Percentiles rank a stretch among this genome's conserved stretches.
Evolutionary conservation across 495 filamentous ascomycete genomes (phyloP).

Genomic region (Aspergillus indologenus): DNA sequence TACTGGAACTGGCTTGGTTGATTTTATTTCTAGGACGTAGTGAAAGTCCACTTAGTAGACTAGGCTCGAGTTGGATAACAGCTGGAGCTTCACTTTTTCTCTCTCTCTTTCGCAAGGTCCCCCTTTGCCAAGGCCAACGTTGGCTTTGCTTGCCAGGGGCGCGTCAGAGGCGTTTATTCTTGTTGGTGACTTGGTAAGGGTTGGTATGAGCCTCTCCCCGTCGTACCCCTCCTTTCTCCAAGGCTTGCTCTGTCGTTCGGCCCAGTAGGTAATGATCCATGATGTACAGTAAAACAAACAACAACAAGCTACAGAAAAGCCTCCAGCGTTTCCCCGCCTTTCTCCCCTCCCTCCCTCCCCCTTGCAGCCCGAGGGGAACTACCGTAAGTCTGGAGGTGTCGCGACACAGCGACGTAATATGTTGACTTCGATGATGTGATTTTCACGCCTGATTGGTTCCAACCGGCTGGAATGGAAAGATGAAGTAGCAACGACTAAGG

Average conservation of each 20-base stretch:
- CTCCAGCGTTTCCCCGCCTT: no score
- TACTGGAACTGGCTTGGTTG: background rate
- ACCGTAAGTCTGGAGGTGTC: no score
- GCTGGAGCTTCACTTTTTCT: no score
- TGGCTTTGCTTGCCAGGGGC: background rate
- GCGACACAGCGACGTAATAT: background rate
- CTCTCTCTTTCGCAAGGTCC: background rate
- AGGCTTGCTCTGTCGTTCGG: background rate
- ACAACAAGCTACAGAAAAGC: no score
- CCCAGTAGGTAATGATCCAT: no score
- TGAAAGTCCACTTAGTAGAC: background rate
- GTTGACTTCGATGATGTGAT: background rate
- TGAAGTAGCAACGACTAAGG: background rate
- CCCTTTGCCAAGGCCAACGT: background rate
- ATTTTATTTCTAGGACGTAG: background rate
- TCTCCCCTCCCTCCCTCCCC: no score
- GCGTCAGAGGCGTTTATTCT: background rate
- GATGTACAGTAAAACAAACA: no score
- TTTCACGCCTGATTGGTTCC: background rate
- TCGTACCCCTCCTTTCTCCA: background rate
- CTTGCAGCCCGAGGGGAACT: background rate
- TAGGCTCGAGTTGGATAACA: background rate
- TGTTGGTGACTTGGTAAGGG: background rate
- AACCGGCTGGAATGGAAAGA: background rate
- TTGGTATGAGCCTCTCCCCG: background rate